Base-by-base conservation (phyloP, 768 basidiomycete species). In the Strobilomyces dryophilus region DNA sequence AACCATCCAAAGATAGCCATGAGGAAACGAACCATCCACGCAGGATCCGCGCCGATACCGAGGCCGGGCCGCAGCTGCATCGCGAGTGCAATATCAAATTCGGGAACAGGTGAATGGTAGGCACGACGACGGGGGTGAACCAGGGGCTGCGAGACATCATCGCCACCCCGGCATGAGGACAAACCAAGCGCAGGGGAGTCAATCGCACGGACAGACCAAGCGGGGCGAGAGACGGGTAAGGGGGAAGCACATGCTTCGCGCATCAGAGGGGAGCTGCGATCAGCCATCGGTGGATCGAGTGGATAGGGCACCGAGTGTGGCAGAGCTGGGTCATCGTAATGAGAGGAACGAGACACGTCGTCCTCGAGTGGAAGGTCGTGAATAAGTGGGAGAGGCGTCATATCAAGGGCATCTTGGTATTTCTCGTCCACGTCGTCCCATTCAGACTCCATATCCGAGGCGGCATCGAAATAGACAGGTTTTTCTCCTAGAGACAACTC, bases 1-100 rank as follows among this genome's bases (percentile, higher is more conserved):
- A 89, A 75, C 87, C 87, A 89, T 21, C 87, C 87, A 66, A 86
- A 89, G 68, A 88, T 78, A 29, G 82, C 75, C 87, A 90, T 88
- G 69, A 89, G 67, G 65, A 87, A 89, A 54, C 87, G 73, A 45
- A 89, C 84, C 75, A 88, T 79, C 85, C 85, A 89, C 35, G 87
- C 87, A 7, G 85, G 77, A 61, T 89, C 87, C 11, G 86, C 83
- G 37, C 85, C 83, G 11, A 78, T 67, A 35, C 86, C 87, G 20
- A 88, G 69, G 1, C 87, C 85, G 6, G 85, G 86, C 29, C 85
- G 78, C 45, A 89, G 76, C 67, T 89, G 87, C 85, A 89, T 84
- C 41, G 85, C 85, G 7, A 90, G 78, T 17, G 85, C 87, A 43
- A 87, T 76, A 61, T 89, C 87, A 29, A 78, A 63, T 58, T 72